Evolutionary conservation across 805 yeast genomes (phyloP).

Genomic region (Candida awuae): DNA sequence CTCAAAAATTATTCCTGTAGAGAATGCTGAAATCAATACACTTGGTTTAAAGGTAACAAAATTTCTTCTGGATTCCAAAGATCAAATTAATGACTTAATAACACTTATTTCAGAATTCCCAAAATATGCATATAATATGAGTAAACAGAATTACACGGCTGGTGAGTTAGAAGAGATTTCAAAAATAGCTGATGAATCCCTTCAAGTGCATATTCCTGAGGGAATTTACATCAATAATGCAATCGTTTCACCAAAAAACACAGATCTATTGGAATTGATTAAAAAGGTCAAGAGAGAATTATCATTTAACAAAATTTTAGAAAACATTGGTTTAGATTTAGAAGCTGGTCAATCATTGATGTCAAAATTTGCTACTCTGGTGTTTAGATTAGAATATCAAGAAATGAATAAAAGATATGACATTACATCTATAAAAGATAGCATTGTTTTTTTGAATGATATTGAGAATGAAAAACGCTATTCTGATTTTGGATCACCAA

Average conservation of each 20-base stretch:
- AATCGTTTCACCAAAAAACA: conserved; percentile 38
- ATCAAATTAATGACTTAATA: conserved; percentile 32
- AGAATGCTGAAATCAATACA: conserved; percentile 27
- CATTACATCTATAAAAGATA: no score
- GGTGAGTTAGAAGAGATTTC: conserved; percentile 6
- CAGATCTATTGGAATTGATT: conserved; percentile 36
- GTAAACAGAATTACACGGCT: conserved; percentile 16
- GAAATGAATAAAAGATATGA: no score
- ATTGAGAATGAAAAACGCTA: conserved; percentile 57
- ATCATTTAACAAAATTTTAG: conserved; percentile 13
- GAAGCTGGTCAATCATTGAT: conserved; percentile 32
- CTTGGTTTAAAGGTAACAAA: conserved; percentile 37
- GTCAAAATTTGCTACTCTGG: conserved; percentile 30
- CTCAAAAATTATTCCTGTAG: conserved; percentile 28
- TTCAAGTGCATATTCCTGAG: conserved; percentile 16
- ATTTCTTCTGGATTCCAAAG: conserved; percentile 27
- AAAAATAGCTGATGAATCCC: conserved; percentile 3
- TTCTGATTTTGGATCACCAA: conserved; percentile 35
- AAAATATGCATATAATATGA: conserved; percentile 35
- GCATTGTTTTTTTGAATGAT: conserved; percentile 68
- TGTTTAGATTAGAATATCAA: conserved; percentile 8
- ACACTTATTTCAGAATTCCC: conserved; percentile 48
- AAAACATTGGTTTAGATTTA: conserved; percentile 28
- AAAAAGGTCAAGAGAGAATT: conserved; percentile 33
- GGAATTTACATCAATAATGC: conserved; percentile 70